phyloP scores from a whole-genome alignment of 257 asterid genomes.

The Nicotiana paniculata region DNA sequence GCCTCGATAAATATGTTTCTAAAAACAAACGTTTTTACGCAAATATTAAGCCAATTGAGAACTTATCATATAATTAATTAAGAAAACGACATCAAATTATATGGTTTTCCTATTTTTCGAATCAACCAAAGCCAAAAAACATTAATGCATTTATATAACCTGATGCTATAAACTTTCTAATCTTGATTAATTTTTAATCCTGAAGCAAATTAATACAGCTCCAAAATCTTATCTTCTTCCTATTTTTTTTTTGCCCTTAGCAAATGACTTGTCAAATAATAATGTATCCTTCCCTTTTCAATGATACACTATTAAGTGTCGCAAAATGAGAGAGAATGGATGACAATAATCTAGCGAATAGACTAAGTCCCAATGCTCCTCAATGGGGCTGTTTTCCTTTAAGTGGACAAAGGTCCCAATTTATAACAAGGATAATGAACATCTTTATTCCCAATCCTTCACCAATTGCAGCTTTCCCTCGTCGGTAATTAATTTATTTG shows the following conservation, averaged over 20 bases:
- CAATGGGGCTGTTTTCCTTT: constrained; percentile 54
- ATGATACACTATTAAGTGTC: constrained; percentile 12
- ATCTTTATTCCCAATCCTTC: constrained; percentile 34
- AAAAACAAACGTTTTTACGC: no score
- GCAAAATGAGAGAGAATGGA: constrained; percentile 8
- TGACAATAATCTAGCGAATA: constrained; percentile 16
- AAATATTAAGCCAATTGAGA: no score
- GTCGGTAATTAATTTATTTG: constrained; percentile 5
- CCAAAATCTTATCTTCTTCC: background rate
- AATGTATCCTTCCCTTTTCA: constrained; percentile 6
- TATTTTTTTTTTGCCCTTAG: background rate
- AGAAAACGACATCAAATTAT: no score
- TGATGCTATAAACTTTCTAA: background rate
- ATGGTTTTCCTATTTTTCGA: no score
- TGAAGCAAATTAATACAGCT: background rate
- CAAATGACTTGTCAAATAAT: constrained; percentile 22
- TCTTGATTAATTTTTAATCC: background rate
- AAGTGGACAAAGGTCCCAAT: constrained; percentile 38
- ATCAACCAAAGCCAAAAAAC: background rate
- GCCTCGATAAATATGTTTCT: no score
- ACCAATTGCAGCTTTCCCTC: constrained; percentile 4
- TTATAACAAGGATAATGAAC: constrained; percentile 32
- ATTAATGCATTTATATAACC: background rate
- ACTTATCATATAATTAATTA: no score
- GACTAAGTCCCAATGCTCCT: constrained; percentile 11